Base-by-base conservation (phyloP, 192 early-diverging fungal genomes). In the Entrophospora sp. region DNA sequence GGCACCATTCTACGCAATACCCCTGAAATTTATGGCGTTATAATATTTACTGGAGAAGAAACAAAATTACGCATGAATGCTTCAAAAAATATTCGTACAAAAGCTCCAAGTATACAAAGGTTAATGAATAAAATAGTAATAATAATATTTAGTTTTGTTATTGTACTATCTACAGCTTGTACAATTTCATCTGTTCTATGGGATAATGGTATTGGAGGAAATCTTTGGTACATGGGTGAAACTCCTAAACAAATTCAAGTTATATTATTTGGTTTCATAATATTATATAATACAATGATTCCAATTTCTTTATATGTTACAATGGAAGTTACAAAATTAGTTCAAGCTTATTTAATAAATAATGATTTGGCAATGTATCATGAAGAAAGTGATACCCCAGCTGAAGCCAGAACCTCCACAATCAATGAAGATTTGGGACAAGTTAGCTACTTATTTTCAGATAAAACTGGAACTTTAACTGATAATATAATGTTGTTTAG, bases 381-480 rank as follows among this genome's bases (percentile, higher is more conserved):
- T 40, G 73, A 76, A 2, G 77, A 78, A 44, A 78, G 80, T 1
- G 84, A 91, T 49, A 86, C 86, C 10, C 85, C 87, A 1, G 89
- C 91, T 0, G 82, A 85, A 67, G 89, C 90, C 0, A 76, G 84
- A 24, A 92, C 92, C 6, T 85, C 85, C 2, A 84, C 79, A 20
- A 86, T 94, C 45, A 91, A 91, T 69, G 93, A 96, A 72, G 93
- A 96, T 58, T 76, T 96, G 28, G 92, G 89, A 28, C 83, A 85
- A 67, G 88, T 96, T 55, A 83, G 88, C 58, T 92, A 93, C 64
- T 78, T 96, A 9, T 96, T 96, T 57, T 88, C 87, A 22, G 91
- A 94, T 78, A 94, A 94, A 74, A 94, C 91, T 5, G 92, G 92
- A 31, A 94, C 92, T 9, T 75, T 94, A 25, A 94, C 92, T 0